Evolutionary conservation across 441 rosid genomes (phyloP).

Genomic region (Adansonia grandidieri): DNA sequence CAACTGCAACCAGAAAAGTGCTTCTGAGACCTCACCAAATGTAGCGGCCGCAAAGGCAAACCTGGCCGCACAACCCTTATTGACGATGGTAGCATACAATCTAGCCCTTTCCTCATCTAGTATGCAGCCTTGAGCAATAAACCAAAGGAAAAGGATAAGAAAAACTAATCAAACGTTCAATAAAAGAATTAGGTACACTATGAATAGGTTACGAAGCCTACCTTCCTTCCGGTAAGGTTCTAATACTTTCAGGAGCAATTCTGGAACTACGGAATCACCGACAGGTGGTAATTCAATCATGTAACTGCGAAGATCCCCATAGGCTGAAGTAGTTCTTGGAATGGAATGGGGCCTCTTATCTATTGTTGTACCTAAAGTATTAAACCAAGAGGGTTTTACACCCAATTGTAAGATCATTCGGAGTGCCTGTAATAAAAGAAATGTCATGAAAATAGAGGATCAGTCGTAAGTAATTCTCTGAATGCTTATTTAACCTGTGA

Average conservation of each 20-base stretch:
- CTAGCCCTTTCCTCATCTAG: conserved; percentile 93
- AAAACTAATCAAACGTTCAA: conserved; percentile 25
- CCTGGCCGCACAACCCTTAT: conserved; percentile 81
- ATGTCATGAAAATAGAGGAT: conserved; percentile 15
- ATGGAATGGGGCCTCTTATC: conserved; percentile 81
- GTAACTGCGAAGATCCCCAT: conserved; percentile 85
- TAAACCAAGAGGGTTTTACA: conserved; percentile 96
- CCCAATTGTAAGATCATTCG: conserved; percentile 98
- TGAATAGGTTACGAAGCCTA: conserved; percentile 29
- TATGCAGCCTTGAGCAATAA: conserved; percentile 68
- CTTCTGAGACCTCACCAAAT: conserved; percentile 91
- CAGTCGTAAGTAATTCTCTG: neutral
- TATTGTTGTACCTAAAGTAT: conserved; percentile 73
- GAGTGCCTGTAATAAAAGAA: conserved; percentile 67
- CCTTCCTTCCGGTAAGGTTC: conserved; percentile 94
- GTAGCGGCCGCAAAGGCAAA: conserved; percentile 95
- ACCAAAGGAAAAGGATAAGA: conserved; percentile 32
- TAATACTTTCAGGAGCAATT: conserved; percentile 92
- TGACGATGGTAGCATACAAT: conserved; percentile 80
- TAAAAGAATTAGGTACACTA: conserved; percentile 24
- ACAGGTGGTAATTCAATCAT: conserved; percentile 78
- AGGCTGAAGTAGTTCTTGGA: conserved; percentile 69
- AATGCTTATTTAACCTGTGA: neutral
- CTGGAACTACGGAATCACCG: conserved; percentile 94
- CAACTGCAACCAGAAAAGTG: conserved; percentile 96